Percentiles rank a stretch among this genome's conserved stretches.
Evolutionary conservation across 2,329 filamentous ascomycete species (phyloP).

Genomic region (Fusarium albosuccineum): DNA sequence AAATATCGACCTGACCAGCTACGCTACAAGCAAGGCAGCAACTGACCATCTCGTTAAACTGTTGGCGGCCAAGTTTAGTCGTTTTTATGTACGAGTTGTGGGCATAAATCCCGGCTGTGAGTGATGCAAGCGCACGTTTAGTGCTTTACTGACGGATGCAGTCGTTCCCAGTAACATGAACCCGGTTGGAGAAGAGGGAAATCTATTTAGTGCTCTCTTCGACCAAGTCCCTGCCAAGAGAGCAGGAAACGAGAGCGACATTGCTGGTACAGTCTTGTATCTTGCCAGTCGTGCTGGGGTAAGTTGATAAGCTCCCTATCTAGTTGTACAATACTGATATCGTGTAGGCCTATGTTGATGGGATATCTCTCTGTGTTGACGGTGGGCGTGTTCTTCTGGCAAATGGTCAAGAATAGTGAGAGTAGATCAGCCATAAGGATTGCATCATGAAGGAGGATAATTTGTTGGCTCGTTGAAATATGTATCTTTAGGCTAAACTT

Average conservation of each 20-base stretch:
- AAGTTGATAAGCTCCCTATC: constrained; percentile 23
- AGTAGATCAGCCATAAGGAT: too few relatives aligned
- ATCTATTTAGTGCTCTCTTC: constrained; percentile 50
- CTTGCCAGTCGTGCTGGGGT: constrained; percentile 50
- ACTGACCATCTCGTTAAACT: constrained; percentile 64
- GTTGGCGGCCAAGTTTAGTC: constrained; percentile 61
- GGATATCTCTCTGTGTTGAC: constrained; percentile 49
- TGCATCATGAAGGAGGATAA: not conserved
- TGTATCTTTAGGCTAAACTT: too few relatives aligned
- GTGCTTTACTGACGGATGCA: constrained; percentile 12
- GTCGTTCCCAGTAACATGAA: constrained; percentile 54
- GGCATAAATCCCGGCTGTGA: constrained; percentile 53
- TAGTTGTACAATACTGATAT: not conserved
- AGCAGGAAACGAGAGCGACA: constrained; percentile 48
- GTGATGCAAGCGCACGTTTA: constrained; percentile 15
- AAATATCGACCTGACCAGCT: constrained; percentile 65
- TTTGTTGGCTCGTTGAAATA: too few relatives aligned
- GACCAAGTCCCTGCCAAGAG: constrained; percentile 51
- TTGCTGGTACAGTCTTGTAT: constrained; percentile 49
- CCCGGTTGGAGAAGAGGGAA: constrained; percentile 48
- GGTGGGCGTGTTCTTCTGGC: constrained; percentile 49
- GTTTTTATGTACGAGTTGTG: constrained; percentile 50
- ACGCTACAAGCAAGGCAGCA: constrained; percentile 64
- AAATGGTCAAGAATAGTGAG: constrained; percentile 46
- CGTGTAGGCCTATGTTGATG: constrained; percentile 49